Conservation (phyloP, 2,329 filamentous ascomycete species). For the Dactylellina haptotyla region DNA sequence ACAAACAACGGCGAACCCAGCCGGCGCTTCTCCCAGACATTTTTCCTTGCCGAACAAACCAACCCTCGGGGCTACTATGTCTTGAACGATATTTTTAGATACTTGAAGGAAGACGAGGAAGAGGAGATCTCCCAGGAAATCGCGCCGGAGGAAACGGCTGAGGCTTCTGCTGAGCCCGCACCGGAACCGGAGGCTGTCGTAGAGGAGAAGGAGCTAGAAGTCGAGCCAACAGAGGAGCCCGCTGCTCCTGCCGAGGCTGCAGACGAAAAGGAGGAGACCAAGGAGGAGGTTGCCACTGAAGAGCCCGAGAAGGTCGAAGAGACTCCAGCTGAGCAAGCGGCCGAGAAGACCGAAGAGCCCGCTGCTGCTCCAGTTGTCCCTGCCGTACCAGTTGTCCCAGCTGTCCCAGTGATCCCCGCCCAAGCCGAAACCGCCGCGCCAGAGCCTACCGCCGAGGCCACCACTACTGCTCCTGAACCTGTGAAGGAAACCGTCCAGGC, state of each 20-base stretch:
- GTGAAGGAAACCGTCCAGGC: slow-evolving; percentile 36
- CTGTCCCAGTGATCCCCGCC: slow-evolving; percentile 33
- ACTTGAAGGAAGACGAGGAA: slow-evolving; percentile 84
- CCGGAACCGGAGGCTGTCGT: slow-evolving; percentile 52
- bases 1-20: slow-evolving; percentile 91
- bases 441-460: slow-evolving; percentile 16
- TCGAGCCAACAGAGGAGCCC: slow-evolving; percentile 62
- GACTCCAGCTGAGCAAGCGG: slow-evolving; percentile 39
- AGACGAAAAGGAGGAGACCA: slow-evolving; percentile 56
- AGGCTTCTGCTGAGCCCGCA: slow-evolving; percentile 51
- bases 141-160: slow-evolving; percentile 57
- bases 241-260: slow-evolving; percentile 64
- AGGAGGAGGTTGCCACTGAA: slow-evolving; percentile 50
- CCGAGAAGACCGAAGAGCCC: slow-evolving; percentile 45
- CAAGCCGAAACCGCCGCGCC: slow-evolving; percentile 38
- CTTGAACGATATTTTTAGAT: slow-evolving; percentile 96
- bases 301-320: slow-evolving; percentile 44
- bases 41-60: slow-evolving; percentile 88
- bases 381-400: slow-evolving; percentile 47
- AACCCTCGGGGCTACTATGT: slow-evolving; percentile 93
- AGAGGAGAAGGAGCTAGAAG: slow-evolving; percentile 45
- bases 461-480: slow-evolving; percentile 38
- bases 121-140: slow-evolving; percentile 66
- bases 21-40: slow-evolving; percentile 97
- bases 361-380: slow-evolving; percentile 4